Conservation (phyloP, 805 yeast species). For the Hanseniaspora meyeri region DNA sequence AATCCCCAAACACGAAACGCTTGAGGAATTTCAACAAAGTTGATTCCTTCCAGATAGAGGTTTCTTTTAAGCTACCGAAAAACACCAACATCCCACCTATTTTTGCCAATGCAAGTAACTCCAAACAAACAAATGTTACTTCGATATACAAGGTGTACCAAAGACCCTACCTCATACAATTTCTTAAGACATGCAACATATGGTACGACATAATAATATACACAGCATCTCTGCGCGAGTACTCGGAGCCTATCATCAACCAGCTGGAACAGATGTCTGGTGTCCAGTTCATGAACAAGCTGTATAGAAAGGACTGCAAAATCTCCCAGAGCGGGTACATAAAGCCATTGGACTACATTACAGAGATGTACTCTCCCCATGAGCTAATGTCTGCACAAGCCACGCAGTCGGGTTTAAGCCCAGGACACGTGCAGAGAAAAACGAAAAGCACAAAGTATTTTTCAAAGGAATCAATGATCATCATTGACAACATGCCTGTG, state of each 20-base stretch:
- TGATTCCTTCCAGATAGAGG: constrained; percentile 9
- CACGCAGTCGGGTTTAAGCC: neutral
- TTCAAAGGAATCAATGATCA: constrained; percentile 30
- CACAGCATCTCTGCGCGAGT: constrained; percentile 88
- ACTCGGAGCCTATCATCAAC: constrained; percentile 94
- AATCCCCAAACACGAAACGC: neutral
- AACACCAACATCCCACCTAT: constrained; percentile 6
- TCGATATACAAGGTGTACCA: constrained; percentile 82
- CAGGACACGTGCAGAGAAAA: neutral
- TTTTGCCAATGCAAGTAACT: constrained; percentile 20
- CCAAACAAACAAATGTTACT: constrained; percentile 47
- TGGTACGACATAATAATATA: constrained; percentile 88
- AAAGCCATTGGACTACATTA: constrained; percentile 41
- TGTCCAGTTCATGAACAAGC: constrained; percentile 44
- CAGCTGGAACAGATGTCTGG: constrained; percentile 60
- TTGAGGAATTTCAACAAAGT: neutral
- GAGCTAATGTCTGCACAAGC: neutral
- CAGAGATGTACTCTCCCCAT: neutral
- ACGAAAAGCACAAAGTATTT: constrained; percentile 32
- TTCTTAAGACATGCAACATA: constrained; percentile 59
- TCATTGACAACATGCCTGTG: constrained; percentile 87
- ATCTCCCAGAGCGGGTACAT: constrained; percentile 75
- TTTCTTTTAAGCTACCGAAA: constrained; percentile 6
- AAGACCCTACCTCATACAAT: constrained; percentile 81
- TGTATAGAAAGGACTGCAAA: constrained; percentile 70